A percentile compares a stretch with the other conserved stretches of the same genome.
Evolutionary conservation across 345 rosid genomes (phyloP).

Genomic region (Alliaria petiolata): DNA sequence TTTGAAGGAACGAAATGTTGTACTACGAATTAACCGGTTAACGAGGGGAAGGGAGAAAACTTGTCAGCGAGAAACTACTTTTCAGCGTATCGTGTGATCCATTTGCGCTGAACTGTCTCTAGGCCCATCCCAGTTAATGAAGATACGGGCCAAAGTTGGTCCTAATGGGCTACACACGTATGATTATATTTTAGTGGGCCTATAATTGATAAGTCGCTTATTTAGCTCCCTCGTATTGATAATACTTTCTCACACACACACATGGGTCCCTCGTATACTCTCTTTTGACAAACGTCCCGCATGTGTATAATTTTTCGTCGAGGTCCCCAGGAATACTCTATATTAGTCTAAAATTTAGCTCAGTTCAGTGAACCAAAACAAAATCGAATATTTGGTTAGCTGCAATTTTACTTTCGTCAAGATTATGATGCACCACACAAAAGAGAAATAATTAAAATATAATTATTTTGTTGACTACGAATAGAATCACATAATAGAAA

Average conservation of each 20-base stretch:
- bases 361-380: conserved; percentile 22
- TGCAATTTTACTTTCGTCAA: conserved; percentile 11
- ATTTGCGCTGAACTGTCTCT: background rate
- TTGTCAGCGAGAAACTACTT: too few species aligned
- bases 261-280: background rate
- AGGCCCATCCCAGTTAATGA: background rate
- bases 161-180: background rate
- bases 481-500: background rate
- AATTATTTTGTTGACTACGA: conserved; percentile 11
- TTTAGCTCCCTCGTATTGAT: background rate
- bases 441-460: background rate
- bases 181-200: background rate
- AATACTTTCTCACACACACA: background rate
- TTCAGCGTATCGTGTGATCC: background rate
- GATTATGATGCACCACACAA: conserved; percentile 3
- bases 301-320: too few species aligned
- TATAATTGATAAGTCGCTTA: background rate
- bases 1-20: background rate
- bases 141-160: background rate
- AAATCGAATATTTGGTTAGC: conserved; percentile 31
- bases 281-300: too few species aligned
- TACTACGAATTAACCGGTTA: background rate
- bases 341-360: background rate
- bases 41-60: too few species aligned
- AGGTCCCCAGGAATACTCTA: background rate